These are phyloP conservation scores for Helicocarpus griseus DNA, from an alignment of 2,329 filamentous ascomycete genomes.

Conservation along the genomic window DNA sequence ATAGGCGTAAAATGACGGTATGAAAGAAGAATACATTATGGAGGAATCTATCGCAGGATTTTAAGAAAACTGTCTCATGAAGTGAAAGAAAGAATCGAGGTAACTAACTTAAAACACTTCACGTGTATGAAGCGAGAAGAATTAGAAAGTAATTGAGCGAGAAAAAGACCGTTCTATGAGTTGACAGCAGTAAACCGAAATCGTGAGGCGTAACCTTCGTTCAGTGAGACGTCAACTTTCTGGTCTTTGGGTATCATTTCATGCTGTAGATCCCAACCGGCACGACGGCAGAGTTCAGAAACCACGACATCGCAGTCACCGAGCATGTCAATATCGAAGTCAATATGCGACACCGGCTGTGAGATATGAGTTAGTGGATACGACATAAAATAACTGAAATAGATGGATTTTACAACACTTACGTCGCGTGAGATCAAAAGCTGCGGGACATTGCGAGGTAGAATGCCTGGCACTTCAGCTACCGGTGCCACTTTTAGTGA, in stretches of 20 bases:
- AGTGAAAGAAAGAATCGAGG: constrained; percentile 42
- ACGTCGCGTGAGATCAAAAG: constrained; percentile 78
- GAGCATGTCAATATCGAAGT: constrained; percentile 94
- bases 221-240: constrained; percentile 45
- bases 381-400: background rate
- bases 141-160: constrained; percentile 13
- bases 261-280: constrained; percentile 71
- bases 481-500: constrained; percentile 93
- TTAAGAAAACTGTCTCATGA: constrained; percentile 1
- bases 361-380: constrained; percentile 6
- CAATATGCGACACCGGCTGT: constrained; percentile 71
- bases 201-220: constrained; percentile 39
- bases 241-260: constrained; percentile 70
- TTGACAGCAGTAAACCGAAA: constrained; percentile 31
- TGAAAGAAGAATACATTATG: constrained; percentile 4
- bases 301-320: constrained; percentile 91
- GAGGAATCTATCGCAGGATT: background rate
- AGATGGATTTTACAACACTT: constrained; percentile 19
- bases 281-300: constrained; percentile 69
- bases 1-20: background rate
- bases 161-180: constrained; percentile 6
- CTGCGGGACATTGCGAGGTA: constrained; percentile 73
- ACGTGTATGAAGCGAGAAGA: constrained; percentile 3
- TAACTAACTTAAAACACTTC: constrained; percentile 29
- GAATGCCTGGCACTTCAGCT: constrained; percentile 73